Evolutionary conservation across 1,284 basidiomycete genomes (phyloP).

Genomic region (Coniophora puteana): DNA sequence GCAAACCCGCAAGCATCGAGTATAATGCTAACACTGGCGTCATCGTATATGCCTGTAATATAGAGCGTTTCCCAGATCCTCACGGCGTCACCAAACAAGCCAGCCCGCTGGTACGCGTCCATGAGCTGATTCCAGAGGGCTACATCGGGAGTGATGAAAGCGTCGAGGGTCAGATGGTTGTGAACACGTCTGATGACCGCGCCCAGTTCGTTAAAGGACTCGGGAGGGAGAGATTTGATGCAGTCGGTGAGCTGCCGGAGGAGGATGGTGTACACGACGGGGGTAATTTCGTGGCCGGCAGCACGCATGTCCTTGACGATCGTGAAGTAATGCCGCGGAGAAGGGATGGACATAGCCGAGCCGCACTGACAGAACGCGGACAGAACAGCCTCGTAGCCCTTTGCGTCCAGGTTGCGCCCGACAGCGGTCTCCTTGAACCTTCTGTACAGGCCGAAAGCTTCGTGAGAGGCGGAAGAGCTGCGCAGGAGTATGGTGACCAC

Average conservation of each 20-base stretch:
- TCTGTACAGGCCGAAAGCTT: conserved; percentile 63
- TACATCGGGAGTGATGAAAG: conserved; percentile 70
- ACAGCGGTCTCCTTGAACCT: conserved; percentile 31
- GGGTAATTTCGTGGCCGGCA: conserved; percentile 54
- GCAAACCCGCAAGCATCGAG: conserved; percentile 80
- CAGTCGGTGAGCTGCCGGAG: conserved; percentile 53
- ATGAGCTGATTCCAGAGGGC: conserved; percentile 85
- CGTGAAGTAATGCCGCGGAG: conserved; percentile 66
- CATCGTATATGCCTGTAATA: conserved; percentile 53
- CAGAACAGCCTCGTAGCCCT: conserved; percentile 60
- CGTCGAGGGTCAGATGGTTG: conserved; percentile 75
- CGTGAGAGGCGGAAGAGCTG: conserved; percentile 43
- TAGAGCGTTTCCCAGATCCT: conserved; percentile 82
- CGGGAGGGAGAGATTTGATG: conserved; percentile 29
- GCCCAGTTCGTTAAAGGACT: conserved; percentile 35
- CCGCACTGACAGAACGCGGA: conserved; percentile 55
- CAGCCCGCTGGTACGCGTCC: conserved; percentile 82
- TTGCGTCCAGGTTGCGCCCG: conserved; percentile 44
- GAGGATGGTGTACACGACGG: conserved; percentile 70
- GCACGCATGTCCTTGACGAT: conserved; percentile 84
- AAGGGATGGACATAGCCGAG: conserved; percentile 38
- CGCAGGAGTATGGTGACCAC: conserved; percentile 62
- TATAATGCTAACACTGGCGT: conserved; percentile 75
- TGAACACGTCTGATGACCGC: conserved; percentile 67
- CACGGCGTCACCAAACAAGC: conserved; percentile 66